These are phyloP conservation scores for Blyttiomyces sp. DNA, from an alignment of 371 early-diverging fungal genomes.

Conservation along the genomic window DNA sequence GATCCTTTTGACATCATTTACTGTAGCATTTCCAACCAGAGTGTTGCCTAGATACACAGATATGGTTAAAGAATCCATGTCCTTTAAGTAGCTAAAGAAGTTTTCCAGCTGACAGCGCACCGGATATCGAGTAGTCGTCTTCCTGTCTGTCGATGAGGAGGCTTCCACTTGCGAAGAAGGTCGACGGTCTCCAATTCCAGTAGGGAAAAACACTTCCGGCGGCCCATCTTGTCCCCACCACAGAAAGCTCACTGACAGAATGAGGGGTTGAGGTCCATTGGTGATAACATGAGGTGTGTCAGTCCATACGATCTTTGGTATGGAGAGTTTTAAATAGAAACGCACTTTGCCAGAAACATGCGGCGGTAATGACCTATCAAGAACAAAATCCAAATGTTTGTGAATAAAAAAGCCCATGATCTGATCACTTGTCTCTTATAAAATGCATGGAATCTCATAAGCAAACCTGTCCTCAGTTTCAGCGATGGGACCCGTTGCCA, in stretches of 20 bases:
- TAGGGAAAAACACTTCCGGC: slow-evolving; percentile 14
- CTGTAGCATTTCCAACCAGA: slow-evolving; percentile 9
- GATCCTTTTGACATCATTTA: slow-evolving; percentile 12
- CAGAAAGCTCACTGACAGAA: not conserved
- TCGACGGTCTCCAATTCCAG: not conserved
- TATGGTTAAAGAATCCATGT: slow-evolving; percentile 32
- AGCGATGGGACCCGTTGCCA: too few relatives aligned
- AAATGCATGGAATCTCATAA: too few relatives aligned
- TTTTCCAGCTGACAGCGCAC: slow-evolving; percentile 21
- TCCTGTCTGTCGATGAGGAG: not conserved
- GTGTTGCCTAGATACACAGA: not conserved
- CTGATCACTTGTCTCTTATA: too few relatives aligned
- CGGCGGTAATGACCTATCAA: too few relatives aligned
- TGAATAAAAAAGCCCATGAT: too few relatives aligned
- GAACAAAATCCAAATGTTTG: too few relatives aligned
- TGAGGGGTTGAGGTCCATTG: not conserved
- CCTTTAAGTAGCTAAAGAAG: slow-evolving; percentile 26
- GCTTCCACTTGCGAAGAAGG: not conserved
- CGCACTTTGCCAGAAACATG: too few relatives aligned
- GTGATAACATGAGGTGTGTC: too few relatives aligned
- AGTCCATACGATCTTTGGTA: not conserved
- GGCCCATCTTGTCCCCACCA: slow-evolving; percentile 34
- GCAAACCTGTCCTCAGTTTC: too few relatives aligned
- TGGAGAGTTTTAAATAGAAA: not conserved
- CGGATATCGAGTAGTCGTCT: slow-evolving; percentile 16